Evolutionary conservation across 2,329 filamentous ascomycete species (phyloP).

Genomic region (Colletotrichum costaricense): DNA sequence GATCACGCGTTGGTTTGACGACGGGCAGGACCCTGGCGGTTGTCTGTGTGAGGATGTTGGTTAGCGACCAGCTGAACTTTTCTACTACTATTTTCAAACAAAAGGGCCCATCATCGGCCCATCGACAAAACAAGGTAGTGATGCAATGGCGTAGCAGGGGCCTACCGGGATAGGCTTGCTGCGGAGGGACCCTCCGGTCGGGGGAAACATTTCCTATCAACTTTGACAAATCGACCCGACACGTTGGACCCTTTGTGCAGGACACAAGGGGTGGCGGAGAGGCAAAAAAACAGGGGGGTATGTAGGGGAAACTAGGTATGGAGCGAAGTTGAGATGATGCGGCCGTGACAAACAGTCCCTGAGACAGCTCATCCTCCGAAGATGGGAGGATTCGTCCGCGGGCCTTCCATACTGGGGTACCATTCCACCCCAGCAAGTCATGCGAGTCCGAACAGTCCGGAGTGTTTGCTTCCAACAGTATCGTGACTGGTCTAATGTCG

Average conservation of each 20-base stretch:
- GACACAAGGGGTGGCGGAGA: not conserved
- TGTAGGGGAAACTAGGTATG: not conserved
- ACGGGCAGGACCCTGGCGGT: constrained; percentile 75
- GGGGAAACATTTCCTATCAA: constrained; percentile 5
- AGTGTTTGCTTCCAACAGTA: not conserved
- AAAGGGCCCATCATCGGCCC: not conserved
- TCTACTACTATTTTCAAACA: constrained; percentile 10
- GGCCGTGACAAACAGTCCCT: not conserved
- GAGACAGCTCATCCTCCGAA: constrained; percentile 24
- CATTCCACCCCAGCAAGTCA: constrained; percentile 7
- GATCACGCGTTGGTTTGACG: constrained; percentile 81
- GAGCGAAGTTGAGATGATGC: constrained; percentile 21
- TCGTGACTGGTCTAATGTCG: not conserved
- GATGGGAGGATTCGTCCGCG: constrained; percentile 2
- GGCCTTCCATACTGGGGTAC: not conserved
- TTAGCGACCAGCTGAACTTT: constrained; percentile 22
- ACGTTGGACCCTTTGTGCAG: constrained; percentile 23
- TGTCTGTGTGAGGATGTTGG: constrained; percentile 59
- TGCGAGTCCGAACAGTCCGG: constrained; percentile 31
- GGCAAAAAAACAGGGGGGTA: constrained; percentile 5
- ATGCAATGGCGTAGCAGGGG: too few relatives aligned
- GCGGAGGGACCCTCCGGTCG: not conserved
- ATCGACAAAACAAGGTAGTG: not conserved
- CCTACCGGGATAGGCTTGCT: not conserved
- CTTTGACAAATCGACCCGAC: constrained; percentile 15